These are phyloP conservation scores for Usnea hakonensis DNA, from an alignment of 495 filamentous ascomycete genomes.

Conservation along the genomic window DNA sequence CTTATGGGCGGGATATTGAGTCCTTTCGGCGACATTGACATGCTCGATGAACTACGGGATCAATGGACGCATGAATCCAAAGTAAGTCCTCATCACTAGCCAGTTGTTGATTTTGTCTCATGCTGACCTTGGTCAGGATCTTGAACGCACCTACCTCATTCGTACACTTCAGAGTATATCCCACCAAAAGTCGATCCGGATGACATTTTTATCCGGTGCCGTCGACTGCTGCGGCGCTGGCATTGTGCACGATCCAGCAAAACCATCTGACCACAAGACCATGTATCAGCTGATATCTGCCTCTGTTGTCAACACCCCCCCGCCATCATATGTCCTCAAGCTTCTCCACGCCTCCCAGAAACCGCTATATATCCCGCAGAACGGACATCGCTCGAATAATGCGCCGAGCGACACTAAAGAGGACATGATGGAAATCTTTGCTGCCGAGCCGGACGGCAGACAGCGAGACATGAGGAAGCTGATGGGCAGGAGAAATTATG, in stretches of 20 bases:
- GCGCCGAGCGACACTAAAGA: slow-evolving; percentile 79
- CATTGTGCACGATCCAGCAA: slow-evolving; percentile 85
- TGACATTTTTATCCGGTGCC: slow-evolving; percentile 92
- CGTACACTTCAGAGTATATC: slow-evolving; percentile 90
- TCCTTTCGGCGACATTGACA: slow-evolving; percentile 94
- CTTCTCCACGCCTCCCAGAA: slow-evolving; percentile 83
- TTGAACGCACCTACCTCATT: slow-evolving; percentile 94
- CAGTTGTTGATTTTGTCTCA: not conserved
- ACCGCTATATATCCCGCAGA: slow-evolving; percentile 78
- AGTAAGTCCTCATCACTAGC: slow-evolving; percentile 32
- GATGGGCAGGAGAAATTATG: slow-evolving; percentile 89
- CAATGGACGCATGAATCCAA: slow-evolving; percentile 98
- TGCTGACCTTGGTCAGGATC: slow-evolving; percentile 46
- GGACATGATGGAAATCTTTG: slow-evolving; percentile 99
- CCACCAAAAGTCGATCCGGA: slow-evolving; percentile 84
- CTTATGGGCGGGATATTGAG: slow-evolving; percentile 91
- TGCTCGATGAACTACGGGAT: slow-evolving; percentile 88
- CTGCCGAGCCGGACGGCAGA: slow-evolving; percentile 73
- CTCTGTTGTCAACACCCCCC: slow-evolving; percentile 82
- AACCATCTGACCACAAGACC: slow-evolving; percentile 90
- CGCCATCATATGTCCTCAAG: slow-evolving; percentile 75
- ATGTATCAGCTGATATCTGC: slow-evolving; percentile 98
- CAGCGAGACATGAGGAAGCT: slow-evolving; percentile 76
- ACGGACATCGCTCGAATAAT: slow-evolving; percentile 72
- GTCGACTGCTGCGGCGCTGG: slow-evolving; percentile 91